phyloP scores from a whole-genome alignment of 1,284 basidiomycete species.

The Apiotrichum porosum region DNA sequence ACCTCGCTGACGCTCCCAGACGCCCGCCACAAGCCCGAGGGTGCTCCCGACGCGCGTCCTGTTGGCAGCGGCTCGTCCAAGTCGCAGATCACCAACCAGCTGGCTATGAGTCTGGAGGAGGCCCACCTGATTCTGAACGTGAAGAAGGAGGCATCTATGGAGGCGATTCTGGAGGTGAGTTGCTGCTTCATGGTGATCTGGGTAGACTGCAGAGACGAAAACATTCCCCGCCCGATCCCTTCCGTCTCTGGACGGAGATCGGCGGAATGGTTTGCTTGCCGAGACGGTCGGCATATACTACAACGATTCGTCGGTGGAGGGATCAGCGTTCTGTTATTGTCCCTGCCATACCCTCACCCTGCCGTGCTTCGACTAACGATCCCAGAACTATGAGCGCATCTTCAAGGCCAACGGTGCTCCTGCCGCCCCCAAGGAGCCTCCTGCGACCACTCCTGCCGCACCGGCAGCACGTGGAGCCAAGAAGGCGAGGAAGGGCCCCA shows the following conservation, averaged over 20 bases:
- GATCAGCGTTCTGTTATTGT: too few relatives aligned
- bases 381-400: slow-evolving; percentile 83
- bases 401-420: slow-evolving; percentile 79
- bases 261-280: too few relatives aligned
- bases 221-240: too few relatives aligned
- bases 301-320: too few relatives aligned
- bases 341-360: too few relatives aligned
- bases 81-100: slow-evolving; percentile 55
- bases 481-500: slow-evolving; percentile 26
- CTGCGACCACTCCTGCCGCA: slow-evolving; percentile 30
- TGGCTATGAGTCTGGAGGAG: slow-evolving; percentile 94
- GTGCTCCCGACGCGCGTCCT: slow-evolving; percentile 34
- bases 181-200: too few relatives aligned
- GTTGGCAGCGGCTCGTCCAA: slow-evolving; percentile 26
- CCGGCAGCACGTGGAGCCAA: neutral
- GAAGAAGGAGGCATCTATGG: slow-evolving; percentile 68
- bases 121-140: slow-evolving; percentile 89
- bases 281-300: too few relatives aligned
- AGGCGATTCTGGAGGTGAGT: slow-evolving; percentile 67
- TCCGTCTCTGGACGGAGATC: too few relatives aligned
- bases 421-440: slow-evolving; percentile 52
- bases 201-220: too few relatives aligned
- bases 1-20: slow-evolving; percentile 52
- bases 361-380: too few relatives aligned
- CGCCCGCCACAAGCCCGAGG: slow-evolving; percentile 67